Conservation (phyloP, 1,284 basidiomycete genomes). For the Hypsizygus ulmarius region DNA sequence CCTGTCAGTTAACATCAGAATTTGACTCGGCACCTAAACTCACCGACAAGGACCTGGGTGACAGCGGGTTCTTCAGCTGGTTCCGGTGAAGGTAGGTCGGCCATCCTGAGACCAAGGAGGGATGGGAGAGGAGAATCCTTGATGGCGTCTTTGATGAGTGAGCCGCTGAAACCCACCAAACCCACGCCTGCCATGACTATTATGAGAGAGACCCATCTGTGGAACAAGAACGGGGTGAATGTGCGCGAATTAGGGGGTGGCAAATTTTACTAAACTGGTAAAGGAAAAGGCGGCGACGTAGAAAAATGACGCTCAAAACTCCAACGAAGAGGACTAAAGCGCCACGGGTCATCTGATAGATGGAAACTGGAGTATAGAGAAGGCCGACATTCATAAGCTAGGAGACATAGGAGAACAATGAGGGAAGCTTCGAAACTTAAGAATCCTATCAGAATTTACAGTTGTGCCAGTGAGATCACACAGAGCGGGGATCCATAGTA, state of each 20-base stretch:
- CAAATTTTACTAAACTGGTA: conserved; percentile 60
- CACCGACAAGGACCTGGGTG: conserved; percentile 67
- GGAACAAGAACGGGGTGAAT: conserved; percentile 15
- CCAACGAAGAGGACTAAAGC: conserved; percentile 98
- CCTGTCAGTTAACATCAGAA: conserved; percentile 14
- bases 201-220: conserved; percentile 86
- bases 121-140: conserved; percentile 41
- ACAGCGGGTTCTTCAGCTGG: conserved; percentile 55
- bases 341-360: conserved; percentile 98
- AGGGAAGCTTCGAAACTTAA: conserved; percentile 1
- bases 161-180: conserved; percentile 90
- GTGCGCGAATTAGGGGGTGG: conserved; percentile 14
- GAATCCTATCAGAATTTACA: conserved; percentile 42
- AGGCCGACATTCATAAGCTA: conserved; percentile 94
- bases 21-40: conserved; percentile 23
- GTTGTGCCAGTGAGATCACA: conserved; percentile 90
- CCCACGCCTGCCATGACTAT: conserved; percentile 91
- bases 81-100: conserved; percentile 31
- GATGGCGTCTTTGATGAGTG: conserved; percentile 74
- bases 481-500: conserved; percentile 84
- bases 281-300: conserved; percentile 75
- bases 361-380: conserved; percentile 93
- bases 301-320: conserved; percentile 88
- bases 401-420: conserved; percentile 17
- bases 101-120: conserved; percentile 23